Base-by-base conservation (phyloP, 805 yeast species). In the Candida vaughaniae region DNA sequence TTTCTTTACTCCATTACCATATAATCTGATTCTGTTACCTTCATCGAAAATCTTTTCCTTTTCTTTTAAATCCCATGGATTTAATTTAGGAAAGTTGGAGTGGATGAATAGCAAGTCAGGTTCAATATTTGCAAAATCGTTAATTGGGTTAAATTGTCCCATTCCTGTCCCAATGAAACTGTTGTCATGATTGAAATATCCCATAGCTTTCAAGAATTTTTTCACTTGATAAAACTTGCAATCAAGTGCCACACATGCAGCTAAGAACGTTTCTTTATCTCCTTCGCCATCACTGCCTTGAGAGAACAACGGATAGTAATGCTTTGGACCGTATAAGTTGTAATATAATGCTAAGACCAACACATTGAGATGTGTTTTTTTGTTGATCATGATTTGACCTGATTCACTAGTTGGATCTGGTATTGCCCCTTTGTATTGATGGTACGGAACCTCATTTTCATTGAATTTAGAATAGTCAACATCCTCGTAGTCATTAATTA, bases 261-360 rank as follows among this genome's bases (percentile, higher is more conserved):
- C 85, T 36, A 81, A 65, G 42, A 82, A 81, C 0, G 91, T 82
- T 47, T 84, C 91, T 51, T 84, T 85, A 53, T 85, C 91, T 34
- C 91, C 93, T 60, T 82, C 87, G n/a, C 93, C 93, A 32, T 59
- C 68, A 2, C 67, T 62, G 2, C 73, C 73, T 43, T 66, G 72
- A 2, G 70, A 64, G 35, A 67, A 67, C 25, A 67, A 53, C 4
- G 71, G 71, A 43, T 67, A 67, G 41, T 55, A 67, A 47, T 61
- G 65, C 6, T 55, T 51, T 2, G 73, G 73, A 0, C 73, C 73
- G 43, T 61, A 66, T 33, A 65, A 42, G 41, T 67, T 67, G 47
- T 67, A 67, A 52, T 64, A 67, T 26, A 67, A 52, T 15, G 73
- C 71, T 30, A 67, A 42, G 18, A 65, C 44, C 18, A 67, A 46